Percentiles rank a stretch among this genome's conserved stretches.
Evolutionary conservation across 164 flowering plant genomes (phyloP).

Genomic region (Sextonia rubra): DNA sequence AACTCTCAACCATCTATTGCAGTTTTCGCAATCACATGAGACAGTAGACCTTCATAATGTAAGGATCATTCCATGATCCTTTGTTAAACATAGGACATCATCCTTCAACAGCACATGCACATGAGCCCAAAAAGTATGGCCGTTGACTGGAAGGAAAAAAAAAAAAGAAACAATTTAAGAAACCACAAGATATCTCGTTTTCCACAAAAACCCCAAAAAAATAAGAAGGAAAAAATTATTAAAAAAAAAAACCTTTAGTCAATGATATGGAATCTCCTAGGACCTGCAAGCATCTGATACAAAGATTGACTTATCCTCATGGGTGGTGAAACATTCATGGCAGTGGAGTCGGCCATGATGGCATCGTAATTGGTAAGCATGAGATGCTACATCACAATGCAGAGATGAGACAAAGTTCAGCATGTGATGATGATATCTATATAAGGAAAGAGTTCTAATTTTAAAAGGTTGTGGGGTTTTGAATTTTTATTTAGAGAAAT

Average conservation of each 20-base stretch:
- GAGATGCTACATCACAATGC: too few species aligned
- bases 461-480: too few species aligned
- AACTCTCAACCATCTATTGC: neutral
- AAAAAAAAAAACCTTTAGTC: constrained; percentile 54
- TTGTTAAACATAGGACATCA: constrained; percentile 82
- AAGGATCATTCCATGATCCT: constrained; percentile 95
- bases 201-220: too few species aligned
- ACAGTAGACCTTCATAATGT: constrained; percentile 59
- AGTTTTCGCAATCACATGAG: neutral
- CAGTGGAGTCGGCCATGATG: too few species aligned
- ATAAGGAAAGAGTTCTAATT: too few species aligned
- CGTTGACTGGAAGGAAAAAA: constrained; percentile 54
- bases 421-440: too few species aligned
- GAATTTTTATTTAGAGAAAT: too few species aligned
- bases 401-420: too few species aligned
- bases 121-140: constrained; percentile 92
- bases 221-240: neutral
- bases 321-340: too few species aligned
- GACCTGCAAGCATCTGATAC: constrained; percentile 73
- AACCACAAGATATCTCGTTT: neutral
- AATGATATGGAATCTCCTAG: constrained; percentile 61
- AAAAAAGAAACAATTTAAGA: neutral
- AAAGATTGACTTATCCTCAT: too few species aligned
- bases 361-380: too few species aligned
- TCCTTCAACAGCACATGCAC: constrained; percentile 70